Percentiles rank a stretch among this genome's conserved stretches.
These are phyloP conservation scores for Blakeslea trispora DNA, from an alignment of 371 early-diverging fungal species.

Conservation along the genomic window DNA sequence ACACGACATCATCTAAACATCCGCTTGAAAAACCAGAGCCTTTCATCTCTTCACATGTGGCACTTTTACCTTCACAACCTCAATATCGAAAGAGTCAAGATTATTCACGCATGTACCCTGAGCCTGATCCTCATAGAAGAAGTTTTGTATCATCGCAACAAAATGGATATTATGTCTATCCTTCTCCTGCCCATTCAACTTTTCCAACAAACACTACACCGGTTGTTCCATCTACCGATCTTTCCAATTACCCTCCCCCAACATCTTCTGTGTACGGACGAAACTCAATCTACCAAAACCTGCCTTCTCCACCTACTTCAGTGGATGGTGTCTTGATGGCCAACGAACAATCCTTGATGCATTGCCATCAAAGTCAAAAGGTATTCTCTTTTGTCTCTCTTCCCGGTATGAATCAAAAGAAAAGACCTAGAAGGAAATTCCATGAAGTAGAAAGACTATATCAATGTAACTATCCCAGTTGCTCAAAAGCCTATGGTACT, in stretches of 20 bases:
- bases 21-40: neutral
- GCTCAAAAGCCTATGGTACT: conserved; percentile 72
- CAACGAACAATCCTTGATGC: conserved; percentile 2
- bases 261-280: too few relatives aligned
- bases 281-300: conserved; percentile 9
- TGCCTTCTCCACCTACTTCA: conserved; percentile 36
- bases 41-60: neutral
- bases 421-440: conserved; percentile 68
- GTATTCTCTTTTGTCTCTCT: conserved; percentile 67
- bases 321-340: conserved; percentile 20
- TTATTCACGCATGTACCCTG: too few relatives aligned
- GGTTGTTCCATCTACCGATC: conserved; percentile 5
- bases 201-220: neutral
- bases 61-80: neutral
- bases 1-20: neutral
- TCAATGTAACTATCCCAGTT: conserved; percentile 63
- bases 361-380: conserved; percentile 31
- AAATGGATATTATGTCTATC: conserved; percentile 4
- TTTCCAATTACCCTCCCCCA: conserved; percentile 3
- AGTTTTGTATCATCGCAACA: neutral
- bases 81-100: neutral
- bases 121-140: too few relatives aligned
- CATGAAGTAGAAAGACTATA: conserved; percentile 75
- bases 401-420: conserved; percentile 64
- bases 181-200: neutral